phyloP scores from a whole-genome alignment of 306 rosid species.

The Alnus rubra region DNA sequence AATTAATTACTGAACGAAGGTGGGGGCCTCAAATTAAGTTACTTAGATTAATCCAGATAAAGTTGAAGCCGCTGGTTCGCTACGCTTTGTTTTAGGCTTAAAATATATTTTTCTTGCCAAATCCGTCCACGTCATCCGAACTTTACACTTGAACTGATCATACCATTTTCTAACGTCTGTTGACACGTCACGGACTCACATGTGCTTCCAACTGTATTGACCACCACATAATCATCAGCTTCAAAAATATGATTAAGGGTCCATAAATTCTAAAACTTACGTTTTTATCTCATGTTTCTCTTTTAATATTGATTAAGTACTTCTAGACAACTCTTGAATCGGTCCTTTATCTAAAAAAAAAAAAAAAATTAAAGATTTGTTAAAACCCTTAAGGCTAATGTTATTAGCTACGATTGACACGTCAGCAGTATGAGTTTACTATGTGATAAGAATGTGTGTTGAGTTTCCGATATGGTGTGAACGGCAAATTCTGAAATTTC shows the following conservation, averaged over 20 bases:
- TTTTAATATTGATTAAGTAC: no score
- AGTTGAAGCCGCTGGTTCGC: constrained; percentile 26
- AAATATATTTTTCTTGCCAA: constrained; percentile 1
- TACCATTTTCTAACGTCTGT: constrained; percentile 30
- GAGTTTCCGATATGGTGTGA: no score
- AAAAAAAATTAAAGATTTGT: no score
- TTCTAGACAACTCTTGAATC: no score
- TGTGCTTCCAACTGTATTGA: constrained; percentile 23
- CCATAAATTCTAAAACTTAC: no score
- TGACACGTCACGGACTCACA: constrained; percentile 40
- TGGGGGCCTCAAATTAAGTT: background rate
- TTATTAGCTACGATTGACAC: no score
- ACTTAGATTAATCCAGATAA: background rate
- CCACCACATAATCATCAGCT: constrained; percentile 45
- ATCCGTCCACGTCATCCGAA: constrained; percentile 34
- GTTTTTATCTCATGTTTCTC: no score
- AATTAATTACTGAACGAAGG: background rate
- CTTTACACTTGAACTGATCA: constrained; percentile 35
- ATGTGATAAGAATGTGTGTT: no score
- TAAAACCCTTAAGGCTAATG: no score
- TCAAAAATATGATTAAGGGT: constrained; percentile 23
- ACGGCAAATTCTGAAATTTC: no score
- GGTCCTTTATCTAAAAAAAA: no score
- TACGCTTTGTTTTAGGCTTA: constrained; percentile 16
- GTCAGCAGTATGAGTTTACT: no score